A percentile compares a stretch with the other conserved stretches of the same genome.
phyloP scores from a whole-genome alignment of 257 asterid species.

The Penstemon davidsonii region DNA sequence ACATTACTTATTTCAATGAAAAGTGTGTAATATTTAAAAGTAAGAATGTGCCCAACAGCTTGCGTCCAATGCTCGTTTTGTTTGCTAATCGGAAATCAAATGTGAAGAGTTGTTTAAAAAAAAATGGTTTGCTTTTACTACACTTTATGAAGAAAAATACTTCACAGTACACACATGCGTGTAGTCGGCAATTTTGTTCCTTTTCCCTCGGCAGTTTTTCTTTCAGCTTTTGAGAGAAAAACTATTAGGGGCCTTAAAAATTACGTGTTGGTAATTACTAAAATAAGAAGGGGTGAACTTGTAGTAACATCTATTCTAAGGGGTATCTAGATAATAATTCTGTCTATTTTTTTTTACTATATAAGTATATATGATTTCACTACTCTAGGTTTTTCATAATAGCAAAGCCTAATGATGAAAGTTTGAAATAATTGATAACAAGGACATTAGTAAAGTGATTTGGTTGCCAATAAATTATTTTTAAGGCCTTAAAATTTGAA shows the following conservation, averaged over 20 bases:
- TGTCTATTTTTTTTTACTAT: no score
- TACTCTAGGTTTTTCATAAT: no score
- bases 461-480: no score
- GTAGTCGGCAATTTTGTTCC: constrained; percentile 7
- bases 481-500: no score
- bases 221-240: neutral
- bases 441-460: no score
- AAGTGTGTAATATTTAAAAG: neutral
- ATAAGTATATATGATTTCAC: no score
- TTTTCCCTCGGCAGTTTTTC: neutral
- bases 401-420: no score
- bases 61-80: constrained; percentile 32
- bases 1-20: neutral
- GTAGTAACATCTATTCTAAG: no score
- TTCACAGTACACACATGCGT: constrained; percentile 2
- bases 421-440: no score
- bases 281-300: no score
- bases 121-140: constrained; percentile 31
- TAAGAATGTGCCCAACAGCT: constrained; percentile 28
- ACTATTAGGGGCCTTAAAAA: neutral
- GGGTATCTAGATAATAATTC: no score
- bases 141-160: constrained; percentile 16
- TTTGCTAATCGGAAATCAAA: constrained; percentile 27
- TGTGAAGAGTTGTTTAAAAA: constrained; percentile 11
- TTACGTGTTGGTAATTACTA: no score